Evolutionary conservation across 352 stramenopile genomes (phyloP).

Genomic region (Phytophthora multivora): DNA sequence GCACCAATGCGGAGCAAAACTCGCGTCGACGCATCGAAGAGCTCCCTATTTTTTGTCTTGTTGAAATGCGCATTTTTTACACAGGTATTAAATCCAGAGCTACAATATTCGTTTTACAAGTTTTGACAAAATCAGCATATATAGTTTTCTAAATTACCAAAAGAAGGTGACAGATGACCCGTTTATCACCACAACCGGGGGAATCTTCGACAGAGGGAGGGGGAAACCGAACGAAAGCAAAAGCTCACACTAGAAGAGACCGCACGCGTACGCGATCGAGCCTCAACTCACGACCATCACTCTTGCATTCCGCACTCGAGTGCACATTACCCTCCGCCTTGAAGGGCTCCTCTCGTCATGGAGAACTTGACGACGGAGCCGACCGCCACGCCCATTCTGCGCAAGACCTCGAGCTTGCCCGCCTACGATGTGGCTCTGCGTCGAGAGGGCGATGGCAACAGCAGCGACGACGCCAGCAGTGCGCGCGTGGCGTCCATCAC

Average conservation of each 20-base stretch:
- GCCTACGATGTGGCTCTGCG: slow-evolving; percentile 27
- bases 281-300: slow-evolving; percentile 29
- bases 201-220: slow-evolving; percentile 7
- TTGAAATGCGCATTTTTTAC: slow-evolving; percentile 11
- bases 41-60: slow-evolving; percentile 9
- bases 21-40: slow-evolving; percentile 23
- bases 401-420: slow-evolving; percentile 33
- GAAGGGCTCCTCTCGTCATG: slow-evolving; percentile 11
- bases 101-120: slow-evolving; percentile 2
- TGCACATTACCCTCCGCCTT: slow-evolving; percentile 1
- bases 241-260: slow-evolving; percentile 24
- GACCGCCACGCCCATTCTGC: slow-evolving; percentile 10
- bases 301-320: slow-evolving; percentile 30
- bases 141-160: not conserved
- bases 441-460: slow-evolving; percentile 15
- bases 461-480: slow-evolving; percentile 26
- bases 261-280: slow-evolving; percentile 1
- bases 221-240: slow-evolving; percentile 21
- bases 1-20: not conserved
- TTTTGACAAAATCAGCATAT: not conserved
- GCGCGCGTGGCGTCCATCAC: slow-evolving; percentile 29
- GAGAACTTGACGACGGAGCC: slow-evolving; percentile 24
- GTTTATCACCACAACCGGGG: not conserved
- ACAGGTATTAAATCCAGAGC: slow-evolving; percentile 13
- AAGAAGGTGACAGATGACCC: not conserved